Evolutionary conservation across 2,329 filamentous ascomycete species (phyloP), one percentile per base, ranked within the genome.

Genomic region (Colletotrichum sp.): DNA sequence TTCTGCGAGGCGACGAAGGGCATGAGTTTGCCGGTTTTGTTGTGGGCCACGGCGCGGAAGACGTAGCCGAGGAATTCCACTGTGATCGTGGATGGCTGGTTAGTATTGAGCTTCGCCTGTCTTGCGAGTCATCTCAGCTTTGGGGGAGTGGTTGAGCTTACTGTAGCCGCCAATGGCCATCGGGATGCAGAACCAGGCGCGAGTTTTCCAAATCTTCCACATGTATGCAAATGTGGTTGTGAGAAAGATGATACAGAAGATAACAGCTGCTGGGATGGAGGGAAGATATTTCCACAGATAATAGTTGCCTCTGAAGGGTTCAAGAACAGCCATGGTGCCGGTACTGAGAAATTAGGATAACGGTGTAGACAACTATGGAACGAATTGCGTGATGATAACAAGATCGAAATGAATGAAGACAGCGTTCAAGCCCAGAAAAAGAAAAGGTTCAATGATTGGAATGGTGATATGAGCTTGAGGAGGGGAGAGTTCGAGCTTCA

Each of bases 141-240:
- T 8, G 16, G 8, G 6, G 16, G 5, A 2, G 6, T 16, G 2
- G 1, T 7, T 13, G 4, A 64, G 80, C 86, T 65, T 83, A 87
- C 86, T 84, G 7, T 84, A 67, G 24, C 83, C 84, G 7, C 87
- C 87, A 7, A 86, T 76, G 5, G 85, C 72, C 75, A 88, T 86
- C 0, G 85, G 80, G 6, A 84, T 80, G 77, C 87, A 88, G 77
- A 87, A 90, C 84, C 86, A 88, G 43, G 85, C 86, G 48, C 84
- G 55, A 1, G 55, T 83, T 30, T 81, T 85, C 21, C 84, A 74
- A 32, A 88, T 82, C 63, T 85, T 84, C 75, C 81, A 59, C 85
- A 32, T 3, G 59, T 59, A 59, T 28, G 7, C 78, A 71, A 78
- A 87, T 87, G 28, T 78, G 77, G 6, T 79, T 69, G 3, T 52